Percentiles rank a stretch among this genome's conserved stretches.
phyloP scores from a whole-genome alignment of 768 basidiomycete species.

The Hysterangium stoloniferum region DNA sequence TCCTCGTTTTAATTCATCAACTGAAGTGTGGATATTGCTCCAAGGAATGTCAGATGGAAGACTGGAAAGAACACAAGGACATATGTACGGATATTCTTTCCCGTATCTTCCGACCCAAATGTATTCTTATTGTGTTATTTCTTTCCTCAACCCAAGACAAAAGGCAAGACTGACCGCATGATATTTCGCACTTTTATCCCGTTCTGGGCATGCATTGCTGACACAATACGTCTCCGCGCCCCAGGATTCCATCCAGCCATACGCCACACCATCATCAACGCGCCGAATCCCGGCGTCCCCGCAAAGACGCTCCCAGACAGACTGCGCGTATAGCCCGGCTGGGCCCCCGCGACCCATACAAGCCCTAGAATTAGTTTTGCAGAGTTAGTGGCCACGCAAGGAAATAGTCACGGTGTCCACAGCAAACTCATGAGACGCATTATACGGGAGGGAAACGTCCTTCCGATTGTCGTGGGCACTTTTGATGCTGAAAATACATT shows the following conservation, averaged over 20 bases:
- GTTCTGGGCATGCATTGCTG: slow-evolving; percentile 23
- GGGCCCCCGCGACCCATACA: neutral
- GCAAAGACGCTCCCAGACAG: neutral
- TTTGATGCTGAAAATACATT: slow-evolving; percentile 28
- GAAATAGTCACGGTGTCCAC: slow-evolving; percentile 17
- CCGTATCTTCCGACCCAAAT: neutral
- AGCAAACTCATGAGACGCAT: slow-evolving; percentile 23
- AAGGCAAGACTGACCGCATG: slow-evolving; percentile 30
- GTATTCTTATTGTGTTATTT: neutral
- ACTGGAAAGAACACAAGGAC: slow-evolving; percentile 26
- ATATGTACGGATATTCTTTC: slow-evolving; percentile 20
- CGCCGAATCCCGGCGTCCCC: neutral
- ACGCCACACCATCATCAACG: slow-evolving; percentile 13
- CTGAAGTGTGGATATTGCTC: slow-evolving; percentile 26
- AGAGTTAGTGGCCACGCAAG: slow-evolving; percentile 30
- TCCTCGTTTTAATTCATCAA: neutral
- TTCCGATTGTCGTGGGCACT: slow-evolving; percentile 26
- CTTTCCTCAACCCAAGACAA: neutral
- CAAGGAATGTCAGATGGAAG: slow-evolving; percentile 23
- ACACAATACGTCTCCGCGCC: slow-evolving; percentile 13
- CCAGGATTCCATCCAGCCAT: slow-evolving; percentile 18
- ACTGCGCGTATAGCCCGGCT: neutral
- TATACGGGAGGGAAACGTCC: slow-evolving; percentile 25
- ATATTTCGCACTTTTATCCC: slow-evolving; percentile 27
- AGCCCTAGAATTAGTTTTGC: slow-evolving; percentile 16